Base-by-base conservation (phyloP, 495 filamentous ascomycete genomes). In the Lepraria neglecta region DNA sequence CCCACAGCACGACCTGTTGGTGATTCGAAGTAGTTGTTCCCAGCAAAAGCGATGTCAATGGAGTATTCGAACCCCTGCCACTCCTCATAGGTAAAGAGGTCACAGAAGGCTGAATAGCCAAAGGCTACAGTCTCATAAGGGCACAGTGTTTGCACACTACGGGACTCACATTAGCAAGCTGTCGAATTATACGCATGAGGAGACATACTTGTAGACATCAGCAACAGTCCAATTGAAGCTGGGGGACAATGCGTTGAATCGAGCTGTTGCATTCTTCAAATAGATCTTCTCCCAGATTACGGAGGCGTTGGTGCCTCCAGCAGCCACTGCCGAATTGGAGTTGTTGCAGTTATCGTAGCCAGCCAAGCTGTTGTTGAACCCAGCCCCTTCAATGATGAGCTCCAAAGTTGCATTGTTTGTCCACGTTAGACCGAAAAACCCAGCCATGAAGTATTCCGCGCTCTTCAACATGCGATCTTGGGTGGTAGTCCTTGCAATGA, bases 351-450 rank as follows among this genome's bases (percentile, higher is more conserved):
- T 52, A 63, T 69, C 58, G 66, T 79, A 72, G 58, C 72, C 69
- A 60, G 68, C 59, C 51, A 75, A 43, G 42, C 67, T 66, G 66
- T 79, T 72, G 62, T 79, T 79, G 59, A 69, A 78, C 12, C 64
- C 65, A 17, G 66, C 52, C 28, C 68, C 55, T 56, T 83, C 80
- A 53, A 83, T 80, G 30, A 76, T 75, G 6, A 78, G 68, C 65
- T 81, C 75, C 17, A 83, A 70, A 4, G 76, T 81, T 7, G 75
- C 80, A 60, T 83, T 80, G 6, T 76, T 65, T 4, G 73, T 71
- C 83, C 82, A 86, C 31, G 78, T 74, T 5, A 84, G 75, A 0
- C 82, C 82, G 67, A 85, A 85, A 73, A 84, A 83, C 52, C 78
- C 79, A 14, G 78, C 70, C 24, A 79, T 51, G 67, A 80, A 78